phyloP scores from a whole-genome alignment of 441 rosid species.

The Metrosideros polymorpha region DNA sequence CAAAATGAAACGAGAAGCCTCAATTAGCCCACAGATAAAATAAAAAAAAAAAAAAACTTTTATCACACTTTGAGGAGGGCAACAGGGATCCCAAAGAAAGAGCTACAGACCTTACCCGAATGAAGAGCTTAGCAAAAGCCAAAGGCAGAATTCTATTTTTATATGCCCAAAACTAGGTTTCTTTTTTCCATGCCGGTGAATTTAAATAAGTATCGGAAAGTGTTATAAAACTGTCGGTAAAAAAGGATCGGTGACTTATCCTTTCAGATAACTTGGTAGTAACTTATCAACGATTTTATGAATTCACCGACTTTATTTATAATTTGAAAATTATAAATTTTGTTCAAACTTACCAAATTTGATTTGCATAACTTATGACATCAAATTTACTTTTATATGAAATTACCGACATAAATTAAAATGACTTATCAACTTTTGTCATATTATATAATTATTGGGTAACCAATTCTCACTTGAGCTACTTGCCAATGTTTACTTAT shows the following conservation, averaged over 20 bases:
- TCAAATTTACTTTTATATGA: accelerated
- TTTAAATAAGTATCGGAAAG: not conserved
- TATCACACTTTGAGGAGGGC: not conserved
- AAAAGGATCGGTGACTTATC: not conserved
- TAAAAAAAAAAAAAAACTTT: no score
- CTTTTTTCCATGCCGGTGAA: not conserved
- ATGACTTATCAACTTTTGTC: not conserved
- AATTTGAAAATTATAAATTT: not conserved
- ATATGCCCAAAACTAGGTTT: no score
- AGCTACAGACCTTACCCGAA: not conserved
- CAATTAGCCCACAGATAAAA: not conserved
- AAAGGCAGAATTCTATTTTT: not conserved
- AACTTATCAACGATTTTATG: not conserved
- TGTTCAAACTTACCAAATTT: accelerated
- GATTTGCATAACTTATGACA: not conserved
- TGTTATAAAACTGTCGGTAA: not conserved
- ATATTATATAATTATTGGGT: not conserved
- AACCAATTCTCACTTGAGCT: not conserved
- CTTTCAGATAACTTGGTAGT: not conserved
- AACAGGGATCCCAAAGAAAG: not conserved
- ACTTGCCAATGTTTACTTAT: no score
- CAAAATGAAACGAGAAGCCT: not conserved
- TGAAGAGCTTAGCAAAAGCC: not conserved
- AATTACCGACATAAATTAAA: not conserved
- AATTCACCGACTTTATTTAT: not conserved